phyloP scores from a whole-genome alignment of 2,329 filamentous ascomycete genomes.

The Fusarium oxysporum region DNA sequence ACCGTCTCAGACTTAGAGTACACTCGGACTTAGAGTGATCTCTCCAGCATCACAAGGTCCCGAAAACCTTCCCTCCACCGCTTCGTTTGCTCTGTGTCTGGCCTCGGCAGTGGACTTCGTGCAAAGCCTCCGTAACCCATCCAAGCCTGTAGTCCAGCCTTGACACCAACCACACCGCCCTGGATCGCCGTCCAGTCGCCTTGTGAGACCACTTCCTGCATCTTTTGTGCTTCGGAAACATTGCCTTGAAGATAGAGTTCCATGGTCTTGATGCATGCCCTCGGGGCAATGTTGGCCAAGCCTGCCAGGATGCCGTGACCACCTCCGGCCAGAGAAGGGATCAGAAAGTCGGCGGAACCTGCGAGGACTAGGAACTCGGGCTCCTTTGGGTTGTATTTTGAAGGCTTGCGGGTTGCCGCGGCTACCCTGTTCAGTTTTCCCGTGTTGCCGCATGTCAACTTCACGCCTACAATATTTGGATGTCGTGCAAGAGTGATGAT shows the following conservation, averaged over 20 bases:
- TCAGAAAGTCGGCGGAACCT: slow-evolving; percentile 78
- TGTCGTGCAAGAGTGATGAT: slow-evolving; percentile 70
- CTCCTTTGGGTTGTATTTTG: slow-evolving; percentile 17
- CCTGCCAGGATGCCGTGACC: slow-evolving; percentile 79
- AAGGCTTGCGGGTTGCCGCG: slow-evolving; percentile 64
- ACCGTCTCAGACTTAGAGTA: slow-evolving; percentile 37
- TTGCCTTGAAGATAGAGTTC: slow-evolving; percentile 70
- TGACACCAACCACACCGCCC: slow-evolving; percentile 77
- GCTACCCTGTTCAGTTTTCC: slow-evolving; percentile 74
- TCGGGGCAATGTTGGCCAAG: slow-evolving; percentile 77
- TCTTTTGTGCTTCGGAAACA: slow-evolving; percentile 67
- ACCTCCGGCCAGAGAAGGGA: slow-evolving; percentile 75
- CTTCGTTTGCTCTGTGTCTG: slow-evolving; percentile 60
- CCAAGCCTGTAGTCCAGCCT: slow-evolving; percentile 74
- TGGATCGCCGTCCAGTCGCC: slow-evolving; percentile 81
- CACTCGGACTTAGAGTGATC: slow-evolving; percentile 50
- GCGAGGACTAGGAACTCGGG: slow-evolving; percentile 75
- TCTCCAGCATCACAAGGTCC: slow-evolving; percentile 64
- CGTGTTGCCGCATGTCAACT: slow-evolving; percentile 77
- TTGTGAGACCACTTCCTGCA: slow-evolving; percentile 73
- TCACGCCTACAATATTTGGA: slow-evolving; percentile 75
- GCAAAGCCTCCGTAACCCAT: slow-evolving; percentile 73
- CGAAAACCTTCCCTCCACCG: slow-evolving; percentile 68
- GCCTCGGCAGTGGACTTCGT: slow-evolving; percentile 52
- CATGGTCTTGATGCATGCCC: slow-evolving; percentile 70